Evolutionary conservation across 2,329 filamentous ascomycete species (phyloP).

Genomic region (Aspergillus brasiliensis): DNA sequence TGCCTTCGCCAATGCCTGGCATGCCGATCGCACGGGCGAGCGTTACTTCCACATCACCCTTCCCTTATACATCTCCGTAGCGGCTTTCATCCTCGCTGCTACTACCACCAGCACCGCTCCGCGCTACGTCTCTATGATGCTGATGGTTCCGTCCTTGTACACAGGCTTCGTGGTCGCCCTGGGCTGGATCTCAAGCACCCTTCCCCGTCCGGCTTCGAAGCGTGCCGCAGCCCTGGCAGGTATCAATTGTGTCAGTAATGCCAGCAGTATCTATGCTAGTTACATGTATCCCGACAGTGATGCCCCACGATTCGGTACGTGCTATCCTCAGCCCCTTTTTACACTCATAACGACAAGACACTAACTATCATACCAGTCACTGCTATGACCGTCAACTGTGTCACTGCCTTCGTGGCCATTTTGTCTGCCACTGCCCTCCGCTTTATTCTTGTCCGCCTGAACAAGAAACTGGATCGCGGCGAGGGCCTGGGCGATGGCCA

Average conservation of each 20-base stretch:
- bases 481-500: constrained; percentile 56
- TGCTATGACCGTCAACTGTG: constrained; percentile 70
- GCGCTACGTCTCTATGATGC: constrained; percentile 71
- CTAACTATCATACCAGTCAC: constrained; percentile 41
- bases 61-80: constrained; percentile 63
- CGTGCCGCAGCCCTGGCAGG: constrained; percentile 71
- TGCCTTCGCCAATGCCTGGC: constrained; percentile 67
- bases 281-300: constrained; percentile 65
- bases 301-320: constrained; percentile 42
- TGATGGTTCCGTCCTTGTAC: constrained; percentile 68
- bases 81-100: constrained; percentile 68
- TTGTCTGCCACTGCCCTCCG: constrained; percentile 64
- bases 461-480: constrained; percentile 69
- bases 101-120: constrained; percentile 62
- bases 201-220: constrained; percentile 76
- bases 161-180: constrained; percentile 68
- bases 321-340: constrained; percentile 22
- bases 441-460: constrained; percentile 65
- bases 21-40: constrained; percentile 71
- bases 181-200: constrained; percentile 74
- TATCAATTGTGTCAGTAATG: constrained; percentile 74
- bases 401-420: constrained; percentile 65
- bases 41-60: constrained; percentile 68
- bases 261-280: constrained; percentile 68
- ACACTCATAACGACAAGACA: not conserved